Conservation (phyloP, 2,329 filamentous ascomycete species). For the Chrysoporthe puriensis region DNA sequence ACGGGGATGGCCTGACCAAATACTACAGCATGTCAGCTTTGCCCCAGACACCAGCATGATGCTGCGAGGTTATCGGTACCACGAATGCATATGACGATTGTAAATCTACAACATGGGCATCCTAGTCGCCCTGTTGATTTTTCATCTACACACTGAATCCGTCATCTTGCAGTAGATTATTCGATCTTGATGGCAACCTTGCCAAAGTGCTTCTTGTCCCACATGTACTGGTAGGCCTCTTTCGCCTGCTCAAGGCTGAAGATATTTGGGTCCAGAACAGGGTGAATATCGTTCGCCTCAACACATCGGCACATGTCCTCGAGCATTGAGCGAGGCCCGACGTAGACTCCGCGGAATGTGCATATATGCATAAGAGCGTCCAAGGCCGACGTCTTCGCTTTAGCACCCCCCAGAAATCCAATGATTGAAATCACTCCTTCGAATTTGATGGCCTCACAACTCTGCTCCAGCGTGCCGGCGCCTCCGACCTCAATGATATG, state of each 20-base stretch:
- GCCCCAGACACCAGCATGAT: too few relatives aligned
- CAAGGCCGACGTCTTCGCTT: conserved; percentile 54
- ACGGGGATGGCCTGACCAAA: too few relatives aligned
- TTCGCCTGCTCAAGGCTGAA: conserved; percentile 44
- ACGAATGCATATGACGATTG: too few relatives aligned
- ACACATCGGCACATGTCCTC: conserved; percentile 49
- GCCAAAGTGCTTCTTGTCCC: conserved; percentile 58
- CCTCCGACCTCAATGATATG: conserved; percentile 62
- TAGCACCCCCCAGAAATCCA: conserved; percentile 47
- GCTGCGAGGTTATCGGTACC: too few relatives aligned
- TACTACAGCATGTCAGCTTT: too few relatives aligned
- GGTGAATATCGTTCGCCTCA: conserved; percentile 47
- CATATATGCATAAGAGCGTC: conserved; percentile 49
- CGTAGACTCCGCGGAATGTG: conserved; percentile 46
- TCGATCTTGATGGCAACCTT: conserved; percentile 56
- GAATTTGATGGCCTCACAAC: conserved; percentile 36
- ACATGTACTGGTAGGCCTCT: conserved; percentile 58
- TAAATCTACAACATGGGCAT: too few relatives aligned
- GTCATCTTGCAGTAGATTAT: conserved; percentile 26
- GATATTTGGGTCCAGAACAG: conserved; percentile 43
- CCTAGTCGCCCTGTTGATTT: neutral
- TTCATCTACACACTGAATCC: neutral
- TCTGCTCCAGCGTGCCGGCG: conserved; percentile 51
- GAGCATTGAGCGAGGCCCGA: conserved; percentile 45
- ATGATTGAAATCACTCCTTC: conserved; percentile 44